Conservation (phyloP, 345 rosid genomes). For the Trapa incisa region DNA sequence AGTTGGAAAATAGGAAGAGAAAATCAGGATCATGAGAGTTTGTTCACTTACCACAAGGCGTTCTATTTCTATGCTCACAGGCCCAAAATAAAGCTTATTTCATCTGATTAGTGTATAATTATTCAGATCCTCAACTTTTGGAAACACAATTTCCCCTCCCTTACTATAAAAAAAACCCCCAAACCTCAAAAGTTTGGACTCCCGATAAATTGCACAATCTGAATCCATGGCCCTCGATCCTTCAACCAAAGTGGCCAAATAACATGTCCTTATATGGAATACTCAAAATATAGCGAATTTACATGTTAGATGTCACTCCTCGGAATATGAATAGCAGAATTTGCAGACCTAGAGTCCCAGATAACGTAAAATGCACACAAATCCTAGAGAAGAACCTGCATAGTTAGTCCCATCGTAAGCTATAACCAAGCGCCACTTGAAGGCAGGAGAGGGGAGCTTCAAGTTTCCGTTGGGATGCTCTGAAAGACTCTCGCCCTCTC, state of each 20-base stretch:
- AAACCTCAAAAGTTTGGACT: too few species aligned
- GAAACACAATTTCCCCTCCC: not conserved
- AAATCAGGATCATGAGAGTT: not conserved
- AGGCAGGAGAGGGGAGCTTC: slow-evolving; percentile 20
- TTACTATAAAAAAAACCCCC: too few species aligned
- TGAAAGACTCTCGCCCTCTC: slow-evolving; percentile 5
- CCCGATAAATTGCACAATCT: too few species aligned
- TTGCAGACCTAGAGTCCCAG: not conserved
- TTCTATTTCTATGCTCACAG: not conserved
- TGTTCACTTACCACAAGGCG: not conserved
- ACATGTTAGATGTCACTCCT: not conserved
- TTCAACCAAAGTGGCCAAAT: too few species aligned
- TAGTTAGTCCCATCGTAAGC: slow-evolving; percentile 75
- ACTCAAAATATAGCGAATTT: not conserved
- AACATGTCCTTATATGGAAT: too few species aligned
- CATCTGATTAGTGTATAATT: not conserved
- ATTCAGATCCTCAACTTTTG: not conserved
- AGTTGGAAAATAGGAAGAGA: not conserved
- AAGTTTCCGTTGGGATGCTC: slow-evolving; percentile 12
- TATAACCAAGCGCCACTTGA: slow-evolving; percentile 74
- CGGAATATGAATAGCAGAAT: not conserved
- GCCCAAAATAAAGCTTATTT: not conserved
- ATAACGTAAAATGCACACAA: not conserved
- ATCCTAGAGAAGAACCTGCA: slow-evolving; percentile 30
- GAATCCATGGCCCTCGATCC: too few species aligned